Evolutionary conservation across 768 basidiomycete genomes (phyloP).

Genomic region (Agrocybe praecox): DNA sequence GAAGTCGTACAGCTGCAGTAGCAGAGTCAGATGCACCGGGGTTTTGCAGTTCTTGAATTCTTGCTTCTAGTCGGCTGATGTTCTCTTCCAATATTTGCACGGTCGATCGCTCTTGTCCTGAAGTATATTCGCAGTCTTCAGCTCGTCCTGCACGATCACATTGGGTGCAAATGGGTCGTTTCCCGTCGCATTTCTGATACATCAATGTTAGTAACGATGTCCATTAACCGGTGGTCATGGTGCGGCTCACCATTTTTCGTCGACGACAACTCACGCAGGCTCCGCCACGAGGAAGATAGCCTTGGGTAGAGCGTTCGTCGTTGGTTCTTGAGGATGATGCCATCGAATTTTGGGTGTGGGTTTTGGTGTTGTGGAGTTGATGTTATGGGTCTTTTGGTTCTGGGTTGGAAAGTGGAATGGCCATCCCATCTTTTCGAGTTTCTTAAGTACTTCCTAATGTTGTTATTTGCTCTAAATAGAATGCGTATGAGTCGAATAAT

Average conservation of each 20-base stretch:
- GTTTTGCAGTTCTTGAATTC: constrained; percentile 49
- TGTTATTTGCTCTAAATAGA: not conserved
- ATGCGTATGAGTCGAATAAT: not conserved
- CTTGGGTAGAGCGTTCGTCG: constrained; percentile 16
- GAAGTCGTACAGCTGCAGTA: constrained; percentile 29
- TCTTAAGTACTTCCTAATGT: not conserved
- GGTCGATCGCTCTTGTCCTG: constrained; percentile 45
- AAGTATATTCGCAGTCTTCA: constrained; percentile 64
- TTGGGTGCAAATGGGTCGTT: constrained; percentile 52
- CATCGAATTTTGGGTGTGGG: constrained; percentile 1
- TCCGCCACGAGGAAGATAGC: constrained; percentile 27
- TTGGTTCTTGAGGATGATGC: constrained; percentile 7
- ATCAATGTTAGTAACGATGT: not conserved
- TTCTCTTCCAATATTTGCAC: constrained; percentile 56
- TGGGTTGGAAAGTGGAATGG: not conserved
- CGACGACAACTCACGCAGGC: constrained; percentile 33
- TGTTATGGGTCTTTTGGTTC: not conserved
- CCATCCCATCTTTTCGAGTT: not conserved
- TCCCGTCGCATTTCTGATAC: constrained; percentile 56
- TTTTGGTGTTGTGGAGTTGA: not conserved
- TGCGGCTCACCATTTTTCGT: constrained; percentile 26
- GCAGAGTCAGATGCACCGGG: constrained; percentile 22
- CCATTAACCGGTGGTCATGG: not conserved
- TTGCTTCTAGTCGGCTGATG: constrained; percentile 44
- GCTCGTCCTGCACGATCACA: constrained; percentile 47